phyloP scores from a whole-genome alignment of 2,329 filamentous ascomycete genomes.

The Claviceps pazoutovae region DNA sequence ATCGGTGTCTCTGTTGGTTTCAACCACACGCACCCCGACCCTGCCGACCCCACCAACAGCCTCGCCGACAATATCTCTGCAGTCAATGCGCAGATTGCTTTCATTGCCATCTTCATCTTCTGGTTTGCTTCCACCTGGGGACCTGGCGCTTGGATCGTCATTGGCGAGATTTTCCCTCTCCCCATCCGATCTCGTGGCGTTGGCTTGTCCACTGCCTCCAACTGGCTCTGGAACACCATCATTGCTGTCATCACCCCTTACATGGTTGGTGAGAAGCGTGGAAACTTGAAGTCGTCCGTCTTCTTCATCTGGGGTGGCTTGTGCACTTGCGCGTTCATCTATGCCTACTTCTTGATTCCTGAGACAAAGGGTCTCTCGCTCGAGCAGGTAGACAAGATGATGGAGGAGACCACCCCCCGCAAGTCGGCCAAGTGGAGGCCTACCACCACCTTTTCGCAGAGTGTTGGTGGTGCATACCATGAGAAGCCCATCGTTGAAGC shows the following conservation, averaged over 20 bases:
- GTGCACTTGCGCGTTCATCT: slow-evolving; percentile 45
- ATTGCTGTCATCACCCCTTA: slow-evolving; percentile 59
- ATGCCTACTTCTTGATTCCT: slow-evolving; percentile 60
- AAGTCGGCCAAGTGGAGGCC: slow-evolving; percentile 67
- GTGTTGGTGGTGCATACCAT: slow-evolving; percentile 15
- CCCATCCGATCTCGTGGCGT: slow-evolving; percentile 82
- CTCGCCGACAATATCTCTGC: slow-evolving; percentile 41
- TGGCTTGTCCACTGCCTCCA: slow-evolving; percentile 71
- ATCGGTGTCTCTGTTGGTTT: slow-evolving; percentile 49
- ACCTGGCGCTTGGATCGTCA: slow-evolving; percentile 66
- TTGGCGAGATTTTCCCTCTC: slow-evolving; percentile 82
- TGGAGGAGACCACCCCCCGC: slow-evolving; percentile 70
- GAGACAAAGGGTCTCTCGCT: slow-evolving; percentile 66
- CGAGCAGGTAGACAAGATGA: slow-evolving; percentile 75
- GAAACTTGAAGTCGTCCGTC: slow-evolving; percentile 54
- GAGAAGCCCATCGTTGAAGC: slow-evolving; percentile 14
- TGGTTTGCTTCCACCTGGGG: slow-evolving; percentile 87
- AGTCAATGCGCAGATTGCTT: slow-evolving; percentile 61
- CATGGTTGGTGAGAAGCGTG: slow-evolving; percentile 47
- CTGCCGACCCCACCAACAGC: slow-evolving; percentile 21
- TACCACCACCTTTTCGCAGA: slow-evolving; percentile 51
- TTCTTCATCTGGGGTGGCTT: slow-evolving; percentile 66
- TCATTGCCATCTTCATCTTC: slow-evolving; percentile 88
- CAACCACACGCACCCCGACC: slow-evolving; percentile 34
- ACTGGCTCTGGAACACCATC: slow-evolving; percentile 83